Evolutionary conservation across 2,329 filamentous ascomycete genomes (phyloP).

Genomic region (Hypoxylon sp.): DNA sequence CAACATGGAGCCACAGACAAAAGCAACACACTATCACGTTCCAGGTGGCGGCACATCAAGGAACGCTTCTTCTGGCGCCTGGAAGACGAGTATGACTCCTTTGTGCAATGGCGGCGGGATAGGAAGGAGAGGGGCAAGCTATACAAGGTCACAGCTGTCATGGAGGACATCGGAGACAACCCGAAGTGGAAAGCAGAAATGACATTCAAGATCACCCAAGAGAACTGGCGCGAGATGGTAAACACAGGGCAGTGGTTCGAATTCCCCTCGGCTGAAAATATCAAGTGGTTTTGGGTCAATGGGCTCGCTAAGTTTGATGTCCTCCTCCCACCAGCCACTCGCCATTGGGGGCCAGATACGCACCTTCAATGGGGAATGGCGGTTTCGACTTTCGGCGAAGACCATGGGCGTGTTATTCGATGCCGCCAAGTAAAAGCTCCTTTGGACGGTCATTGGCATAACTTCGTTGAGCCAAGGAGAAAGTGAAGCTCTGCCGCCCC

Average conservation of each 20-base stretch:
- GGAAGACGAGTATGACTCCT: neutral
- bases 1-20: neutral
- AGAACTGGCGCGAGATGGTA: neutral
- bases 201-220: neutral
- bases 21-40: neutral
- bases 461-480: neutral
- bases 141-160: neutral
- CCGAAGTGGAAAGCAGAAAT: neutral
- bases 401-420: neutral
- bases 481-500: too few species aligned
- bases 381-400: neutral
- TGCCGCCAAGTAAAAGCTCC: neutral
- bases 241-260: neutral
- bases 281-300: slow-evolving; percentile 1
- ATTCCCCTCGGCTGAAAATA: neutral
- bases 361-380: neutral
- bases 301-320: neutral
- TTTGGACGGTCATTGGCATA: neutral
- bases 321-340: neutral
- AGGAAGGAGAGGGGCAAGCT: neutral
- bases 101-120: neutral
- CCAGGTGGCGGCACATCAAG: neutral
- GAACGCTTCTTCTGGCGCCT: neutral
- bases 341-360: neutral
- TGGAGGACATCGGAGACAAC: neutral